phyloP scores from a whole-genome alignment of 768 basidiomycete species.

The Calvatia gigantea region DNA sequence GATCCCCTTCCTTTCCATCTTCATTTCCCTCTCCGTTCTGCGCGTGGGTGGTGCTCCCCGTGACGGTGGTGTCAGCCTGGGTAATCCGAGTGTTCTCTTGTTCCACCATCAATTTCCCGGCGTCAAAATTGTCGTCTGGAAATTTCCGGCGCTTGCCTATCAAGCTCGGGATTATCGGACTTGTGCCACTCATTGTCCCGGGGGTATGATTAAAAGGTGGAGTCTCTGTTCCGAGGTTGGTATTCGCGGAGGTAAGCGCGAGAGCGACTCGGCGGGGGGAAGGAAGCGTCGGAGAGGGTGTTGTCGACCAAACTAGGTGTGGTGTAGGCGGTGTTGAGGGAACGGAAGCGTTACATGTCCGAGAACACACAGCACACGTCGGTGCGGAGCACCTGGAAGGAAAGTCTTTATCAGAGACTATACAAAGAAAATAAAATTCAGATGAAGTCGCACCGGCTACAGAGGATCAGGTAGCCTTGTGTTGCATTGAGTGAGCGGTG shows the following conservation, averaged over 20 bases:
- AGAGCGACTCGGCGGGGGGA: constrained; percentile 29
- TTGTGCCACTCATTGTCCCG: neutral
- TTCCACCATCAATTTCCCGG: neutral
- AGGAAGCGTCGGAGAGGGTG: constrained; percentile 26
- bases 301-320: constrained; percentile 34
- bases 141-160: constrained; percentile 25
- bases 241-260: constrained; percentile 25
- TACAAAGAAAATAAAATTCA: neutral
- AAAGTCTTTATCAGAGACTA: neutral
- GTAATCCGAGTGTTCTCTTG: neutral
- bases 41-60: too few relatives aligned
- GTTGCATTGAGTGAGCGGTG: constrained; percentile 6
- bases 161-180: neutral
- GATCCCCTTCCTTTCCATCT: constrained; percentile 17
- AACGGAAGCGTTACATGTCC: constrained; percentile 36
- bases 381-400: constrained; percentile 32
- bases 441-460: neutral
- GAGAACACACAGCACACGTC: constrained; percentile 42
- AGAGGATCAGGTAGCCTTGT: constrained; percentile 1
- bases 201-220: neutral
- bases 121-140: constrained; percentile 20
- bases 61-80: neutral
- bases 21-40: neutral
- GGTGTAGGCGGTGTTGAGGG: constrained; percentile 36
- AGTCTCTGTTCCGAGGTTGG: constrained; percentile 16